Percentiles rank a stretch among this genome's conserved stretches.
phyloP scores from a whole-genome alignment of 2,329 filamentous ascomycete species.

The Phaeoacremonium minimum region DNA sequence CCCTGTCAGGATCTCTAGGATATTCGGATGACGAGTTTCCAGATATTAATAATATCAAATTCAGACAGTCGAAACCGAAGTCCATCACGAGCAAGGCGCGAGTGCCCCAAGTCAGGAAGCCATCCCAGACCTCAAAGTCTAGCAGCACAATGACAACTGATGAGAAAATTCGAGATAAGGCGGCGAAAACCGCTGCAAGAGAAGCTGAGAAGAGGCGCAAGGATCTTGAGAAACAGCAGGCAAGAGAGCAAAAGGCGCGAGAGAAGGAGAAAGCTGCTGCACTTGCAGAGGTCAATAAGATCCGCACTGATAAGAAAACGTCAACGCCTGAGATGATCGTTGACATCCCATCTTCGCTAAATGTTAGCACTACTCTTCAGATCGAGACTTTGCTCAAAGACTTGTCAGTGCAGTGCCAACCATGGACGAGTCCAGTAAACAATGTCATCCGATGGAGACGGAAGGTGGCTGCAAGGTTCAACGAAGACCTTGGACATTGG shows the following conservation, averaged over 20 bases:
- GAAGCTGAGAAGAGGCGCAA: constrained; percentile 53
- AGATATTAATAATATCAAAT: constrained; percentile 36
- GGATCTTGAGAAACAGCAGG: constrained; percentile 50
- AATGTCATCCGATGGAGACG: constrained; percentile 64
- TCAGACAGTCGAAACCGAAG: constrained; percentile 17
- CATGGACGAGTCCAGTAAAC: constrained; percentile 40
- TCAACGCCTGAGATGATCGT: constrained; percentile 76
- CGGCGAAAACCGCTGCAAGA: constrained; percentile 41
- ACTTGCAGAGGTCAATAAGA: constrained; percentile 68
- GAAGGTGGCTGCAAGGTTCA: constrained; percentile 60
- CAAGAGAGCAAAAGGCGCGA: constrained; percentile 56
- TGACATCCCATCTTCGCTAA: constrained; percentile 57
- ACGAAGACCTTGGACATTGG: constrained; percentile 59
- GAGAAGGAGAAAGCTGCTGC: constrained; percentile 64
- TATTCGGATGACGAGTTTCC: constrained; percentile 44
- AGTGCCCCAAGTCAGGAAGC: constrained; percentile 4
- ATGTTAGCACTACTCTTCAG: constrained; percentile 38
- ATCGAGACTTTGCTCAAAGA: constrained; percentile 45
- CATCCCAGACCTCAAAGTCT: constrained; percentile 13
- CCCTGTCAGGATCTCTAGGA: constrained; percentile 17
- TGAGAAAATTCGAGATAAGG: constrained; percentile 33
- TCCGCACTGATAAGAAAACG: constrained; percentile 68
- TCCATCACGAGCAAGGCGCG: constrained; percentile 2
- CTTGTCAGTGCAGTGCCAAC: constrained; percentile 40
- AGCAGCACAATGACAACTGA: constrained; percentile 21